Percentiles rank a stretch among this genome's conserved stretches.
These are phyloP conservation scores for Neckera pumila DNA, from an alignment of 225 moss, liverwort and hornwort genomes.

Conservation along the genomic window DNA sequence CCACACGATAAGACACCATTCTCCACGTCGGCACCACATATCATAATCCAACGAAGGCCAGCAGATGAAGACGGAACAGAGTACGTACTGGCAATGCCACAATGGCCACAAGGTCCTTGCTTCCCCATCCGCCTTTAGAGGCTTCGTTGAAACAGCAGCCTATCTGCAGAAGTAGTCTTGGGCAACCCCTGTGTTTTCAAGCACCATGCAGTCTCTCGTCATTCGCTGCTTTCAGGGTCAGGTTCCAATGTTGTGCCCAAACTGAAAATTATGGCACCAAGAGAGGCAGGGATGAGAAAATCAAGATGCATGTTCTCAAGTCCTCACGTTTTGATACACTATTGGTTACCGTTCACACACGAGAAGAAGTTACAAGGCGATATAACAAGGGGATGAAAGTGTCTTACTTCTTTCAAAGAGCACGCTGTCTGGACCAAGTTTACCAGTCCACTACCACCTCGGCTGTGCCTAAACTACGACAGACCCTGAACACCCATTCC, in stretches of 20 bases:
- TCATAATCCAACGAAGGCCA: background rate
- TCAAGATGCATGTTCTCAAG: background rate
- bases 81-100: slow-evolving; percentile 57
- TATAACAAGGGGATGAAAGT: background rate
- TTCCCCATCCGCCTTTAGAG: slow-evolving; percentile 40
- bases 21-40: background rate
- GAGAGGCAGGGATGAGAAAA: slow-evolving; percentile 12
- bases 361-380: background rate
- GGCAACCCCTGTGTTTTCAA: slow-evolving; percentile 37
- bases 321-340: background rate
- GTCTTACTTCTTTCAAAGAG: slow-evolving; percentile 20
- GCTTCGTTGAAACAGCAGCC: slow-evolving; percentile 15
- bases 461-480: slow-evolving; percentile 20
- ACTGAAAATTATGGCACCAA: slow-evolving; percentile 27
- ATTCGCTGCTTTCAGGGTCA: slow-evolving; percentile 35
- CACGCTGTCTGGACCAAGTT: slow-evolving; percentile 13
- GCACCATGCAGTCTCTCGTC: slow-evolving; percentile 40
- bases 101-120: slow-evolving; percentile 60
- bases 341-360: background rate
- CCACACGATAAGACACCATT: background rate
- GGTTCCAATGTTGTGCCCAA: slow-evolving; percentile 29
- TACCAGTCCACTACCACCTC: slow-evolving; percentile 24
- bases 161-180: slow-evolving; percentile 14
- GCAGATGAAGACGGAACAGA: background rate
- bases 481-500: slow-evolving; percentile 28